A percentile compares a stretch with the other conserved stretches of the same genome.
These are phyloP conservation scores for Urtica urens DNA, from an alignment of 306 rosid genomes.

Conservation along the genomic window DNA sequence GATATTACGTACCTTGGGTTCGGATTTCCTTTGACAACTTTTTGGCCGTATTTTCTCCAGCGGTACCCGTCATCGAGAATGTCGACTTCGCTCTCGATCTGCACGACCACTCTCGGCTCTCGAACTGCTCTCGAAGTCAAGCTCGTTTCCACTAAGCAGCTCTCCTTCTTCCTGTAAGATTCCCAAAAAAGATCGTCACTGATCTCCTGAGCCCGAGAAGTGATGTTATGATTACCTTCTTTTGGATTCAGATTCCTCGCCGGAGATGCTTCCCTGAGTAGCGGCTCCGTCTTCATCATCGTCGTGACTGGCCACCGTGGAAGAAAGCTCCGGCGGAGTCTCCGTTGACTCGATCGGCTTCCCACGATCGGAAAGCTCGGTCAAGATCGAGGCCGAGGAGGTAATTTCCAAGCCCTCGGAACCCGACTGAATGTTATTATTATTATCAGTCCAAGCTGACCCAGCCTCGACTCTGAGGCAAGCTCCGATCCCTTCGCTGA, in stretches of 20 bases:
- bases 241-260: constrained; percentile 52
- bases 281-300: constrained; percentile 41
- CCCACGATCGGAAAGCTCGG: constrained; percentile 48
- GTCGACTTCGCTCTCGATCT: constrained; percentile 68
- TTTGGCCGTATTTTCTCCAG: constrained; percentile 91
- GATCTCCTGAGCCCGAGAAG: too few species aligned
- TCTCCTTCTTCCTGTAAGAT: constrained; percentile 62
- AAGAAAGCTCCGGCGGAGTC: constrained; percentile 54
- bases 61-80: constrained; percentile 92
- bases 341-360: constrained; percentile 44
- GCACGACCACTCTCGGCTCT: constrained; percentile 76
- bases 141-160: constrained; percentile 34
- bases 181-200: too few species aligned
- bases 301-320: constrained; percentile 46
- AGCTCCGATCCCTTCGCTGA: constrained; percentile 39
- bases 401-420: constrained; percentile 44
- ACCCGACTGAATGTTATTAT: constrained; percentile 36
- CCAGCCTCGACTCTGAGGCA: constrained; percentile 35
- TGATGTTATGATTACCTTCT: too few species aligned
- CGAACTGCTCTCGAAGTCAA: constrained; percentile 50
- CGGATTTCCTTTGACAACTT: constrained; percentile 92
- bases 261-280: constrained; percentile 35
- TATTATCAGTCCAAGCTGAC: constrained; percentile 37
- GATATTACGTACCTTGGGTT: constrained; percentile 58
- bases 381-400: constrained; percentile 43